Conservation (phyloP, 202 grass and related monocot species). For the Schoenoplectus tabernaemontani region DNA sequence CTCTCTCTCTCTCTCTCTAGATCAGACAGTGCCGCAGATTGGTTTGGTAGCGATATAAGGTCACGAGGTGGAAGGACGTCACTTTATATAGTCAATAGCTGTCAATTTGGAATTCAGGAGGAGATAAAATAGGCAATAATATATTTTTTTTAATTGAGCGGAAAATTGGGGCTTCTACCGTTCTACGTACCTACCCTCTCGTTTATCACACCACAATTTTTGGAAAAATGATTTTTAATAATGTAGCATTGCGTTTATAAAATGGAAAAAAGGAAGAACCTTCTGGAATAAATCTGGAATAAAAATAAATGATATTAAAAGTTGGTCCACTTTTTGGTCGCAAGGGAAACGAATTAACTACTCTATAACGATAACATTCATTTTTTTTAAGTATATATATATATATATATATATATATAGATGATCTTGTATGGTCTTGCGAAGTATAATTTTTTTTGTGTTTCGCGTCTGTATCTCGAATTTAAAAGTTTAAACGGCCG, state of each 20-base stretch:
- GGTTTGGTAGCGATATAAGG: background rate
- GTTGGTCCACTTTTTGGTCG: background rate
- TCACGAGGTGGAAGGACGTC: background rate
- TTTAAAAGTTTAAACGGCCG: no score
- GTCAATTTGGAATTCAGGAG: background rate
- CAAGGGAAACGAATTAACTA: background rate
- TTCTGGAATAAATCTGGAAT: background rate
- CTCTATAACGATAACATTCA: background rate
- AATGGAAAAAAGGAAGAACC: background rate
- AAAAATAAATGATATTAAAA: background rate
- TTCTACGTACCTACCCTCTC: background rate
- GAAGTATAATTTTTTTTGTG: no score
- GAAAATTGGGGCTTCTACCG: background rate
- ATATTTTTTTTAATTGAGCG: background rate
- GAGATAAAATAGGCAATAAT: background rate
- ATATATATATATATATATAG: no score
- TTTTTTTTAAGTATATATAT: no score
- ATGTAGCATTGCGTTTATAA: background rate
- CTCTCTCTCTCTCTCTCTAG: background rate
- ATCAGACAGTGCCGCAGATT: background rate
- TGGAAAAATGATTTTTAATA: background rate
- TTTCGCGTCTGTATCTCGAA: no score
- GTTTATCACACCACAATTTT: background rate
- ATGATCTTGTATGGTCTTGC: no score
- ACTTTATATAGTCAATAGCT: constrained; percentile 11